Evolutionary conservation across 371 early-diverging fungal genomes (phyloP).

Genomic region (Spiromyces aspiralis): DNA sequence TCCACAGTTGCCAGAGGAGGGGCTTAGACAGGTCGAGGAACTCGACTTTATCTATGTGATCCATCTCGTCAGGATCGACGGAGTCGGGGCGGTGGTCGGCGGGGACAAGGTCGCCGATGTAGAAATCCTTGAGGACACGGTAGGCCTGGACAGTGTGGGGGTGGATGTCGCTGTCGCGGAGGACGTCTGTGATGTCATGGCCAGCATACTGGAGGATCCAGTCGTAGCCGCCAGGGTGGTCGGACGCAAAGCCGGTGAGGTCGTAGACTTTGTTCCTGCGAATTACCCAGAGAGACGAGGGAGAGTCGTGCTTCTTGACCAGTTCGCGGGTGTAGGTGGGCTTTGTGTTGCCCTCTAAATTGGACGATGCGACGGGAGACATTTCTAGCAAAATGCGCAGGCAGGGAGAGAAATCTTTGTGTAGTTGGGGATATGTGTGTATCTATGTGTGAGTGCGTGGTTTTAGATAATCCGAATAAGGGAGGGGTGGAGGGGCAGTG

Average conservation of each 20-base stretch:
- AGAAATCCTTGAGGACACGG: constrained; percentile 61
- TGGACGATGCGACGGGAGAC: no score
- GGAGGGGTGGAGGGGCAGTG: no score
- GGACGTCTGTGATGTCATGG: constrained; percentile 45
- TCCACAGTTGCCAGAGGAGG: constrained; percentile 65
- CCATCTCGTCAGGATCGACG: constrained; percentile 18
- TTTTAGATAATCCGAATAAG: no score
- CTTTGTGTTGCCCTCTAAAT: no score
- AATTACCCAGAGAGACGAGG: constrained; percentile 54
- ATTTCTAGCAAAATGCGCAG: no score
- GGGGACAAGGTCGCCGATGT: constrained; percentile 46
- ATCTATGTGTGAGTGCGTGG: no score
- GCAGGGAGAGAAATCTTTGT: no score
- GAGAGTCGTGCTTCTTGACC: constrained; percentile 32
- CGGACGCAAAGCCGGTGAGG: constrained; percentile 58
- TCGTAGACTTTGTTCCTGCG: constrained; percentile 66
- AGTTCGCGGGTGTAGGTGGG: background rate
- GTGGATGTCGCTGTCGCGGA: constrained; percentile 62
- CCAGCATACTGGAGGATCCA: constrained; percentile 59
- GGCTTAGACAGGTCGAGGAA: constrained; percentile 74
- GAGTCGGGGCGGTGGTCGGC: constrained; percentile 9
- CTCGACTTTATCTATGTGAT: constrained; percentile 26
- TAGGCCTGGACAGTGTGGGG: constrained; percentile 69
- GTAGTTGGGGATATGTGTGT: no score
- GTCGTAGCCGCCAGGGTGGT: constrained; percentile 72